Base-by-base conservation (phyloP, 2,329 filamentous ascomycete species). In the Cryphonectria naterciae region DNA sequence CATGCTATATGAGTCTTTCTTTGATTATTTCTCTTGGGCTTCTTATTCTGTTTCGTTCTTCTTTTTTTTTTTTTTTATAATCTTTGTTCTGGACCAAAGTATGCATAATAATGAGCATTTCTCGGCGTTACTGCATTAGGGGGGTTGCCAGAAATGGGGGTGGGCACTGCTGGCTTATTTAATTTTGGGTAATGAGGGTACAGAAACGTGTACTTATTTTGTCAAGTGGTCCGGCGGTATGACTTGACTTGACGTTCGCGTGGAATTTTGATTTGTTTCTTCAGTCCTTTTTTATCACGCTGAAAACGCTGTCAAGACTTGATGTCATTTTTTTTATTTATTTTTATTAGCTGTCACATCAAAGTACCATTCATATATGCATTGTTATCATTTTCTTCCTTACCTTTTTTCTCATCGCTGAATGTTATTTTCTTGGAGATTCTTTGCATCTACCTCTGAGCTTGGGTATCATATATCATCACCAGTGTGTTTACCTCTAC, bases 1-100 rank as follows among this genome's bases (percentile, higher is more conserved):
- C 68, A 72, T 43, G 71, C 71, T 25, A 58, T 72, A 39, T 72
- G 65, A 70, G 22, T n/a, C n/a, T n/a, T 41, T 1, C 32, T 15
- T 28, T 32, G 28, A 11, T 56, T 15, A 5, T 17, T 22, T 22
- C 22, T 7, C 22, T 22, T 1, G 17, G 5, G 43, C 17, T 46
- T 46, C 43, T 46, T 46, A n/a, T 52, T n/a, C 46, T 52, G 2
- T 25, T 11, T 28, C 25, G 13, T 28, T 35, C 15, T n/a, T 39
- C 11, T 58, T n/a, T 32, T 62, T 52, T 13, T 46, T 11, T 61
- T 11, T 37, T 28, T 62, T 49, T 19, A 37, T 22, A 37, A 7
- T 15, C 35, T 17, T 39, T n/a, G n/a, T n/a, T n/a, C n/a, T n/a
- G n/a, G 39, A 17, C n/a, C 22, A 49, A 39, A 35, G n/a, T 5